phyloP scores from a whole-genome alignment of 148 eudicot genomes.

The Rhododendron henanense region DNA sequence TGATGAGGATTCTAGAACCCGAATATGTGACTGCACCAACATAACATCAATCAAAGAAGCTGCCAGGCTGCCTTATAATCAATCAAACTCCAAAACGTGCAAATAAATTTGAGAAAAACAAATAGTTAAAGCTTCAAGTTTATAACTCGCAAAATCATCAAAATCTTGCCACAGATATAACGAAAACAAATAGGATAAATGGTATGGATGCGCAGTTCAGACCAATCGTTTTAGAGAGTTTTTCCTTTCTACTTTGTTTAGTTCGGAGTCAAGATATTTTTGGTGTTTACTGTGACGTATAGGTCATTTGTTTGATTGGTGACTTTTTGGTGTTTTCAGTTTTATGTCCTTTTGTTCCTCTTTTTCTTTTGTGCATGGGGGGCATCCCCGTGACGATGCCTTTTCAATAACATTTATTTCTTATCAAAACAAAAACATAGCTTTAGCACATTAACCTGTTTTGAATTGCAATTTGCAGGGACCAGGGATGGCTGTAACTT shows the following conservation, averaged over 20 bases:
- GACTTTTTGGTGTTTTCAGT: neutral
- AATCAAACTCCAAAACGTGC: slow-evolving; percentile 6
- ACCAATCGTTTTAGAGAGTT: neutral
- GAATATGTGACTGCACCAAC: slow-evolving; percentile 76
- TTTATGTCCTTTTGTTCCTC: neutral
- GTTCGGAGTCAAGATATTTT: neutral
- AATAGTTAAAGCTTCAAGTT: neutral
- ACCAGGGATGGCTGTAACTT: neutral
- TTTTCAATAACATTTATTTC: neutral
- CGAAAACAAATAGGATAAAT: neutral
- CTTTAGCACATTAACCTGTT: neutral
- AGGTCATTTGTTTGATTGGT: neutral
- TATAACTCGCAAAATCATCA: neutral
- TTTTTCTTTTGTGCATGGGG: neutral
- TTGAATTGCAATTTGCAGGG: neutral
- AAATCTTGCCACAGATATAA: neutral
- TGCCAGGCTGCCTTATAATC: neutral
- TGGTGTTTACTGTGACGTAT: neutral
- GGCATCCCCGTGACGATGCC: neutral
- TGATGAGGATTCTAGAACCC: slow-evolving; percentile 72
- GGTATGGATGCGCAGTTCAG: neutral
- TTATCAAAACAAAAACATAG: neutral
- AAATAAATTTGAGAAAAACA: neutral
- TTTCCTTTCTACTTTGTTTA: neutral
- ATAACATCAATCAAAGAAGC: neutral